A percentile compares a stretch with the other conserved stretches of the same genome.
Evolutionary conservation across 139 green algal genomes (phyloP).

Genomic region (Picochlorum sp.): DNA sequence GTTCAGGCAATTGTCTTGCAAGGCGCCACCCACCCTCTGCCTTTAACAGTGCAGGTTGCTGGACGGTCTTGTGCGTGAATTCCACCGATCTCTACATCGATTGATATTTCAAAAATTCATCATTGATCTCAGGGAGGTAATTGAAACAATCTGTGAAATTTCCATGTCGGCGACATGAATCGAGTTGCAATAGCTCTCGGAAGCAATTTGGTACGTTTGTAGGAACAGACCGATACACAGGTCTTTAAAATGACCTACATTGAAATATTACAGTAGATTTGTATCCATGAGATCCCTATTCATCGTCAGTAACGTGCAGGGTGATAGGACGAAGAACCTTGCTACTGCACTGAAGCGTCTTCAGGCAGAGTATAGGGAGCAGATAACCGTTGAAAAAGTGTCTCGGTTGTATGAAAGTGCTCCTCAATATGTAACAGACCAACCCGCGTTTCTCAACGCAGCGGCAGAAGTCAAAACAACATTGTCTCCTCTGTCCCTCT

Average conservation of each 20-base stretch:
- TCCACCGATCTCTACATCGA: too few relatives aligned
- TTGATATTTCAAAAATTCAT: not conserved
- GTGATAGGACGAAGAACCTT: not conserved
- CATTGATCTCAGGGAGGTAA: not conserved
- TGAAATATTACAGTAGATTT: not conserved
- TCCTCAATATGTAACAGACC: conserved; percentile 71
- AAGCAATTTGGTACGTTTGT: conserved; percentile 1
- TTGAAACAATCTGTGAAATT: not conserved
- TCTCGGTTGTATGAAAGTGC: conserved; percentile 81
- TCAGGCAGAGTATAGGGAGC: not conserved
- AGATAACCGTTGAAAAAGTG: conserved; percentile 47
- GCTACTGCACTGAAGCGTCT: not conserved
- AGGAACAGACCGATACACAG: not conserved
- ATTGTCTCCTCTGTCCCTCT: conserved; percentile 51
- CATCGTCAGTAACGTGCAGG: not conserved
- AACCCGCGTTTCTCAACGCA: conserved; percentile 82
- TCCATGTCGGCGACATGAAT: not conserved
- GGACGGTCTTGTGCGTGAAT: too few relatives aligned
- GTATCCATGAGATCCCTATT: not conserved
- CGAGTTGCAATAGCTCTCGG: conserved; percentile 1
- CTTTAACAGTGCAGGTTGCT: too few relatives aligned
- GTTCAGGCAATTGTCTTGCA: too few relatives aligned
- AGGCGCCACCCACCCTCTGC: too few relatives aligned
- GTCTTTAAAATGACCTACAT: not conserved
- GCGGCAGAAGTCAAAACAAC: conserved; percentile 55